Evolutionary conservation across 768 basidiomycete species (phyloP).

Genomic region (Suillus plorans): DNA sequence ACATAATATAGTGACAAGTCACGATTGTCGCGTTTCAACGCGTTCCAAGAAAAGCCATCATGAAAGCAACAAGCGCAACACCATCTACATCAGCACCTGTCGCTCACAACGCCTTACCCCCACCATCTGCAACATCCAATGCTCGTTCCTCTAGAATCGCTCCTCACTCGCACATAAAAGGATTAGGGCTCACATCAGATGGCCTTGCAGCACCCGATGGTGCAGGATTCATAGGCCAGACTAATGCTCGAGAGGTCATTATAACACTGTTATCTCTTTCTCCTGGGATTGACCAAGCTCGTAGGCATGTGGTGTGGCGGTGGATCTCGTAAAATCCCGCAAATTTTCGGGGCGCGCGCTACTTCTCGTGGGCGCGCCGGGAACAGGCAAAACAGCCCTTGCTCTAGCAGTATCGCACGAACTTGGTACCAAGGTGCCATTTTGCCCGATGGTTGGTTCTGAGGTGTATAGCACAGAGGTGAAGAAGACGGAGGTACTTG

Average conservation of each 20-base stretch:
- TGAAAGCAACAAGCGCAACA: slow-evolving; percentile 43
- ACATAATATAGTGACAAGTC: slow-evolving; percentile 10
- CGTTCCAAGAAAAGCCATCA: slow-evolving; percentile 13
- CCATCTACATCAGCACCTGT: slow-evolving; percentile 52
- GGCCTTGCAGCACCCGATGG: slow-evolving; percentile 71
- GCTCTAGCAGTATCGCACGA: slow-evolving; percentile 96
- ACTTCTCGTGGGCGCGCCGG: slow-evolving; percentile 91
- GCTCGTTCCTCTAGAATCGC: slow-evolving; percentile 78
- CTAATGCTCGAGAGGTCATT: slow-evolving; percentile 82
- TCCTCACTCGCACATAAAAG: slow-evolving; percentile 96
- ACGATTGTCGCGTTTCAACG: slow-evolving; percentile 2
- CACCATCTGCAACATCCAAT: slow-evolving; percentile 60
- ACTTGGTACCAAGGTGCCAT: slow-evolving; percentile 91
- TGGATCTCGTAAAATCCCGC: slow-evolving; percentile 86
- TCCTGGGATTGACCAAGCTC: background rate
- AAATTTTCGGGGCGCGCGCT: slow-evolving; percentile 94
- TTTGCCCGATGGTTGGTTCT: slow-evolving; percentile 97
- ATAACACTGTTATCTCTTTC: too few relatives aligned
- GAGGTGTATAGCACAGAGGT: slow-evolving; percentile 98
- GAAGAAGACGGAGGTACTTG: slow-evolving; percentile 98
- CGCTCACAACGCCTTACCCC: slow-evolving; percentile 74
- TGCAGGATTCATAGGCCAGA: slow-evolving; percentile 91
- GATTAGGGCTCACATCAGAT: slow-evolving; percentile 84
- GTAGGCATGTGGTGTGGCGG: slow-evolving; percentile 89
- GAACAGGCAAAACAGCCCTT: slow-evolving; percentile 97